A percentile compares a stretch with the other conserved stretches of the same genome.
Conservation (phyloP, 1,139 yeast genomes). For the Magnusiomyces tetraspermus region DNA sequence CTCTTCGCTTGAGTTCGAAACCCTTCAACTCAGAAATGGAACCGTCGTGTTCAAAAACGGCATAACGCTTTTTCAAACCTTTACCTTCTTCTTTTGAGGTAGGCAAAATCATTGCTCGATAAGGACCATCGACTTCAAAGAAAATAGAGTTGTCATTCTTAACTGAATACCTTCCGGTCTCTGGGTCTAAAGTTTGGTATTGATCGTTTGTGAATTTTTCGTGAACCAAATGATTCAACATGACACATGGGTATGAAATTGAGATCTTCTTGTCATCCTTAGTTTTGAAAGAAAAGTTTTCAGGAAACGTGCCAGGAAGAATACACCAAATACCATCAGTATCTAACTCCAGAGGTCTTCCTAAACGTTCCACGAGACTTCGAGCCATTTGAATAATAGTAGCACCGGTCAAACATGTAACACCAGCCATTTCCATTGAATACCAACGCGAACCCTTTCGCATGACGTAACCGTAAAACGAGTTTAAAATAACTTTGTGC, state of each 20-base stretch:
- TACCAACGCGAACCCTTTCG: conserved; percentile 99
- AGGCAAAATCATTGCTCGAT: conserved; percentile 93
- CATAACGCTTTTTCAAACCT: conserved; percentile 91
- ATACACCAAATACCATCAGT: conserved; percentile 99
- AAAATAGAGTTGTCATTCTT: conserved; percentile 88
- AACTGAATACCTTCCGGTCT: conserved; percentile 58
- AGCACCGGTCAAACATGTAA: conserved; percentile 96
- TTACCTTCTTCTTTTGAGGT: conserved; percentile 97
- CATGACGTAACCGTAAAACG: conserved; percentile 98
- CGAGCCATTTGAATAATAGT: conserved; percentile 97
- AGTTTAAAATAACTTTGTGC: conserved; percentile 91
- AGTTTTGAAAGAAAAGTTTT: conserved; percentile 61
- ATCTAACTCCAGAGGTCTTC: conserved; percentile 91
- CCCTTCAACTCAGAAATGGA: conserved; percentile 92
- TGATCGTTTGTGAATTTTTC: conserved; percentile 87
- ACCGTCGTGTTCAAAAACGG: conserved; percentile 94
- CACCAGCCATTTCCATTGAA: conserved; percentile 99
- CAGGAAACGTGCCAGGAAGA: conserved; percentile 87
- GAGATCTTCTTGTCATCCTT: conserved; percentile 69
- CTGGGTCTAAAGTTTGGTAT: conserved; percentile 78
- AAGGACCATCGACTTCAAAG: conserved; percentile 98
- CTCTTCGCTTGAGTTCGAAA: conserved; percentile 92
- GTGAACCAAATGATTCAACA: conserved; percentile 91
- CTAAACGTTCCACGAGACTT: conserved; percentile 82
- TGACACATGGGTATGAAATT: conserved; percentile 90